Percentiles rank a stretch among this genome's conserved stretches.
Conservation (phyloP, 345 rosid species). For the Corchorus capsularis region DNA sequence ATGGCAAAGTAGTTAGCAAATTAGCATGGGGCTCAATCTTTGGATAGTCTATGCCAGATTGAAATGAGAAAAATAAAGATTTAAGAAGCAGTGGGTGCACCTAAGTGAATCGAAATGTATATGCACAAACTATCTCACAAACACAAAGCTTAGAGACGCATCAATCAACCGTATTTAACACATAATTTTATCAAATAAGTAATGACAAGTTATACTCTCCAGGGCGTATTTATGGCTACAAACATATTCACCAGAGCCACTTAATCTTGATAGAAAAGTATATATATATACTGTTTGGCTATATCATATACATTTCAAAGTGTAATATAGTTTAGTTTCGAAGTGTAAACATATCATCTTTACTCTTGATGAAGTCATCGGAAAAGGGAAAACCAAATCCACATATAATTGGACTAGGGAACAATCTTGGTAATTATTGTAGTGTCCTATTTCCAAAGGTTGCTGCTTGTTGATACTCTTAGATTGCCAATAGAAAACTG, state of each 20-base stretch:
- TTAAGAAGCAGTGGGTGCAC: not conserved
- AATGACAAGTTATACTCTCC: no score
- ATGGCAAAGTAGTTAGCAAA: slow-evolving; percentile 14
- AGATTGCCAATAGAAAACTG: not conserved
- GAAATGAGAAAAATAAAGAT: not conserved
- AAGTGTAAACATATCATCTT: not conserved
- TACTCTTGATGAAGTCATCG: not conserved
- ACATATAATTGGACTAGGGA: not conserved
- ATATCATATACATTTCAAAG: not conserved
- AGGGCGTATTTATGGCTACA: no score
- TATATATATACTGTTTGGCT: no score
- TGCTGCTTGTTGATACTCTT: not conserved
- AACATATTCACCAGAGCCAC: no score
- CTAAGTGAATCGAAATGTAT: not conserved
- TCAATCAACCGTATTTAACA: not conserved
- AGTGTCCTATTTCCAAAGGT: not conserved
- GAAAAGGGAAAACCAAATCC: not conserved
- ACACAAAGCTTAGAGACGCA: not conserved
- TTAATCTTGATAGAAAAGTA: no score
- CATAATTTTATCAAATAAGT: no score
- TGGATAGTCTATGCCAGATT: not conserved
- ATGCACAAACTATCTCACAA: not conserved
- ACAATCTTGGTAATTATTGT: not conserved
- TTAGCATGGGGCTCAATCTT: not conserved
- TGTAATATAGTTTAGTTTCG: not conserved